phyloP scores from a whole-genome alignment of 2,329 filamentous ascomycete genomes.

The Fusarium paranaense region DNA sequence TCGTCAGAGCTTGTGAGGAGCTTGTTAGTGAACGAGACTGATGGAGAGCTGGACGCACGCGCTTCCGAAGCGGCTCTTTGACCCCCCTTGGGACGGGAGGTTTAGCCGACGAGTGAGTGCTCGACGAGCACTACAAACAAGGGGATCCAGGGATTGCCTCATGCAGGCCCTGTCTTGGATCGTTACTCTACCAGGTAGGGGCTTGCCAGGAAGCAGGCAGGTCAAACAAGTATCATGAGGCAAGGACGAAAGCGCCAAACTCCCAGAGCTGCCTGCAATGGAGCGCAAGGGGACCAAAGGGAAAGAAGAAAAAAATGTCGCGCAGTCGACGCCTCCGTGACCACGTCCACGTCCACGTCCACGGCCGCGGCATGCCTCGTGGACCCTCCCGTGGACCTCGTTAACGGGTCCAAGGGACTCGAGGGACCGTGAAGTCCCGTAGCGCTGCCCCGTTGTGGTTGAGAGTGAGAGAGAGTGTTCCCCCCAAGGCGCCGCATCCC shows the following conservation, averaged over 20 bases:
- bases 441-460: constrained; percentile 27
- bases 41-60: background rate
- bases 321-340: constrained; percentile 27
- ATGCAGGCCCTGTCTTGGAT: constrained; percentile 9
- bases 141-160: background rate
- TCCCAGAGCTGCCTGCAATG: constrained; percentile 18
- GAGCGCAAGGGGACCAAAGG: background rate
- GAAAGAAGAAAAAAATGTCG: constrained; percentile 31
- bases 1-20: background rate
- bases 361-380: constrained; percentile 23
- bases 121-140: background rate
- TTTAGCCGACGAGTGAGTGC: background rate
- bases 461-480: background rate
- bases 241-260: background rate
- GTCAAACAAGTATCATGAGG: background rate
- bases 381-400: constrained; percentile 23
- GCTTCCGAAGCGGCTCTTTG: background rate
- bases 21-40: background rate
- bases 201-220: constrained; percentile 6
- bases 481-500: constrained; percentile 20
- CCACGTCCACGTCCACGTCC: constrained; percentile 25
- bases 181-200: background rate
- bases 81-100: background rate
- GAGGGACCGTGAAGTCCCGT: constrained; percentile 35
- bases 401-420: constrained; percentile 14